Evolutionary conservation across 345 rosid genomes (phyloP), one percentile per base, ranked within the genome.

Genomic region (Melastoma malabathricum): DNA sequence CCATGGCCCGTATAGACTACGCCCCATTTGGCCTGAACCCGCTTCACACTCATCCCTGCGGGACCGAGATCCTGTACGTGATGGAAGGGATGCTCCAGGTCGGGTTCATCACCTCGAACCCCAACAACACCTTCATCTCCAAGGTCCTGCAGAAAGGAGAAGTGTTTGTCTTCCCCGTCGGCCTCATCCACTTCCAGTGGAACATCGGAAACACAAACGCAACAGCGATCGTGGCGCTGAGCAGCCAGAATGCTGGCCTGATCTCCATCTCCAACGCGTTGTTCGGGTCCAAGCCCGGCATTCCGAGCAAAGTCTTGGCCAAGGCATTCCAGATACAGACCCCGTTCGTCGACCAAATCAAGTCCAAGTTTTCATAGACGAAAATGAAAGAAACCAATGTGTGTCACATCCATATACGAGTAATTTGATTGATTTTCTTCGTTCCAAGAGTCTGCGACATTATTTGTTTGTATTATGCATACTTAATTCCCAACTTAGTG

Each of bases 101-200:
- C 18, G 79, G 79, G n/a, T 74, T 74, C 47, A 46, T 70, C 45
- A 62, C 65, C 38, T 70, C 79, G 43, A 64, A 67, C 59, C 72
- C 54, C n/a, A 56, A 65, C 27, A 52, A 62, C 44, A 60, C 56
- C 16, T 20, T 62, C 15, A 54, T 72, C 39, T 47, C 67, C 12
- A 62, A 65, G 18, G 55, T 65, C 46, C 52, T 72, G 14, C 27
- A 68, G 45, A 48, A 57, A 0, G 68, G 71, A 20, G 73, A 68
- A 17, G 67, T 17, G 1, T 73, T 66, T 43, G 61, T 58, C 25
- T 23, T 50, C 59, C 72, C 72, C 0, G 41, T 49, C 0, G 56
- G 62, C 10, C 23, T 56, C 18, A 51, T 73, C 44, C 75, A 73
- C 55, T 73, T 73, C 68, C 72, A 69, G 22, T 19, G 59, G 22